Conservation (phyloP, 2,329 filamentous ascomycete genomes). For the Monilinia fructicola region DNA sequence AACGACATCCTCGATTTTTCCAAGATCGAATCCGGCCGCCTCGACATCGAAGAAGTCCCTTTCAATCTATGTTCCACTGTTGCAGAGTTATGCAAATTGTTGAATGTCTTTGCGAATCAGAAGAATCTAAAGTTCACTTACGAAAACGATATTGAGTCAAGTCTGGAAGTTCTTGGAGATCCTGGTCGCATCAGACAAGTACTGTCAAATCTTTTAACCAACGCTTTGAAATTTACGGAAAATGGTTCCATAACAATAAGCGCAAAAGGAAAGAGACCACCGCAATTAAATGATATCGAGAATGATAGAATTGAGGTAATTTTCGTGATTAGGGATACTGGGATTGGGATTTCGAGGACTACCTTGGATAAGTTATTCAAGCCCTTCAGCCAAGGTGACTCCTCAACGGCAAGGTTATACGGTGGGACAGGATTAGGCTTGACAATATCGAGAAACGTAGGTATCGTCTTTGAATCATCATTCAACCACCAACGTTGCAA, state of each 20-base stretch:
- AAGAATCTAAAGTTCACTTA: constrained; percentile 50
- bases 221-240: constrained; percentile 79
- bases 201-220: constrained; percentile 75
- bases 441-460: constrained; percentile 60
- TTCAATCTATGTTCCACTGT: constrained; percentile 50
- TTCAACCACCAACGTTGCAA: not conserved
- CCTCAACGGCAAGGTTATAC: constrained; percentile 74
- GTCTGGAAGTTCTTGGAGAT: constrained; percentile 62
- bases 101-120: constrained; percentile 68
- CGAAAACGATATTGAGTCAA: constrained; percentile 65
- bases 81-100: constrained; percentile 54
- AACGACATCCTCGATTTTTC: constrained; percentile 72
- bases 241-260: constrained; percentile 57
- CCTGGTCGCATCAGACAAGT: constrained; percentile 75
- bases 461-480: not conserved
- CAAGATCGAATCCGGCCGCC: constrained; percentile 72
- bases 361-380: constrained; percentile 75
- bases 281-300: constrained; percentile 37
- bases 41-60: constrained; percentile 69
- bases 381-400: constrained; percentile 76
- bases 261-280: constrained; percentile 38
- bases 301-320: constrained; percentile 49
- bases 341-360: constrained; percentile 66
- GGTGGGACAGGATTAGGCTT: constrained; percentile 75
- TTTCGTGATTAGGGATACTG: constrained; percentile 74